A percentile compares a stretch with the other conserved stretches of the same genome.
These are phyloP conservation scores for Quercus engelmannii DNA, from an alignment of 306 rosid genomes.

Conservation along the genomic window DNA sequence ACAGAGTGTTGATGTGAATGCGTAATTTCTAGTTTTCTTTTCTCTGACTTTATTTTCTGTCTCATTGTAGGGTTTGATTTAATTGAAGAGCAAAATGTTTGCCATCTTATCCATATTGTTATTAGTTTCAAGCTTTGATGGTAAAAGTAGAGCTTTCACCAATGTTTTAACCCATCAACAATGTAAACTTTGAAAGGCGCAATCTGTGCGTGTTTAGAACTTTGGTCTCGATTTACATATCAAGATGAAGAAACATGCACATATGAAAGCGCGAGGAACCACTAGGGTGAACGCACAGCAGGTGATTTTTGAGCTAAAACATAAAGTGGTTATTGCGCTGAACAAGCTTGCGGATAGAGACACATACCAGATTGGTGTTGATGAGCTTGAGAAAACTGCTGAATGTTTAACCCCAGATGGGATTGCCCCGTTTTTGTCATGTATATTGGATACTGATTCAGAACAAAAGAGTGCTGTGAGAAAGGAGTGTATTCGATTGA, in stretches of 20 bases:
- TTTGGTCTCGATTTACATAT: not conserved
- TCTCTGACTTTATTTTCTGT: not conserved
- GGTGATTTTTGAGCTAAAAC: slow-evolving; percentile 51
- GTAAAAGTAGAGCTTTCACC: not conserved
- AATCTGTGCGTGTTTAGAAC: not conserved
- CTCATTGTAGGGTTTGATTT: not conserved
- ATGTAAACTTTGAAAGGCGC: not conserved
- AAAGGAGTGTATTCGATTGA: slow-evolving; percentile 58
- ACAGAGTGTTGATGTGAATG: not conserved
- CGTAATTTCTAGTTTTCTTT: not conserved
- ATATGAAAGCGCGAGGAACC: slow-evolving; percentile 34
- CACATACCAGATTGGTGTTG: slow-evolving; percentile 64
- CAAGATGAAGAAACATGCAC: slow-evolving; percentile 49
- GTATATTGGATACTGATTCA: slow-evolving; percentile 62
- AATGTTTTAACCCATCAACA: not conserved
- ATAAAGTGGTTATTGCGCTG: slow-evolving; percentile 47
- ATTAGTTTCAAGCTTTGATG: not conserved
- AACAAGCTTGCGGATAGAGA: slow-evolving; percentile 85
- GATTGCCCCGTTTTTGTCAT: slow-evolving; percentile 56
- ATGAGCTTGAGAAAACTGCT: slow-evolving; percentile 55
- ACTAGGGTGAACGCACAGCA: slow-evolving; percentile 37
- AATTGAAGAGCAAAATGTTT: not conserved
- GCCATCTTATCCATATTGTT: not conserved
- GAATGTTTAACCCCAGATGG: slow-evolving; percentile 51
- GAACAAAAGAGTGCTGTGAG: slow-evolving; percentile 61